Conservation (phyloP, 495 filamentous ascomycete species). For the Penicilliopsis zonata region DNA sequence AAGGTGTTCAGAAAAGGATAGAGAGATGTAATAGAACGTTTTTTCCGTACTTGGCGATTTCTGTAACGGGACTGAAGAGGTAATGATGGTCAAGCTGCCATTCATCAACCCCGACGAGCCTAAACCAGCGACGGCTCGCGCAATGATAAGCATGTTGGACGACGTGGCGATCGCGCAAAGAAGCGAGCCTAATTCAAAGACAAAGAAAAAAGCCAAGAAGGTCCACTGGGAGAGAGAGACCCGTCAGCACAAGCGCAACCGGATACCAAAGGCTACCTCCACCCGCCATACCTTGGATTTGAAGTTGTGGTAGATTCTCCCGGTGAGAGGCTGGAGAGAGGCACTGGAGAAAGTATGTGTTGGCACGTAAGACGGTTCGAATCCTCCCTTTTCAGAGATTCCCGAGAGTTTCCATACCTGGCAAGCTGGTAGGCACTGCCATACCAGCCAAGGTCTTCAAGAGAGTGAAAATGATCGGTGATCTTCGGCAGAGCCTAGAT, state of each 20-base stretch:
- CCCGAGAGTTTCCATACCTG: no score
- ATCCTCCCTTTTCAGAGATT: no score
- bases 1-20: conserved; percentile 1
- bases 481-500: conserved; percentile 28
- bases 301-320: conserved; percentile 36
- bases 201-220: conserved; percentile 20
- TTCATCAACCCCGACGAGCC: conserved; percentile 34
- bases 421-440: conserved; percentile 31
- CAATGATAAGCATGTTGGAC: conserved; percentile 33
- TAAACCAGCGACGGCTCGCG: conserved; percentile 31
- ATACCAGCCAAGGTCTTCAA: conserved; percentile 35
- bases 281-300: conserved; percentile 31
- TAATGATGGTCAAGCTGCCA: conserved; percentile 40
- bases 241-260: background rate
- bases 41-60: conserved; percentile 24
- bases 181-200: conserved; percentile 33
- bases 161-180: conserved; percentile 30
- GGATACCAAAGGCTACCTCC: no score
- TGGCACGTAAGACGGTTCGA: background rate
- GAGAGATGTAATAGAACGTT: conserved; percentile 1
- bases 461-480: conserved; percentile 28
- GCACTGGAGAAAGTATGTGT: conserved; percentile 12
- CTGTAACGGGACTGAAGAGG: conserved; percentile 28
- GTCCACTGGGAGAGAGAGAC: conserved; percentile 10
- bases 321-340: conserved; percentile 31